Conservation (phyloP, 2,329 filamentous ascomycete species). For the Remersonia thermophila region DNA sequence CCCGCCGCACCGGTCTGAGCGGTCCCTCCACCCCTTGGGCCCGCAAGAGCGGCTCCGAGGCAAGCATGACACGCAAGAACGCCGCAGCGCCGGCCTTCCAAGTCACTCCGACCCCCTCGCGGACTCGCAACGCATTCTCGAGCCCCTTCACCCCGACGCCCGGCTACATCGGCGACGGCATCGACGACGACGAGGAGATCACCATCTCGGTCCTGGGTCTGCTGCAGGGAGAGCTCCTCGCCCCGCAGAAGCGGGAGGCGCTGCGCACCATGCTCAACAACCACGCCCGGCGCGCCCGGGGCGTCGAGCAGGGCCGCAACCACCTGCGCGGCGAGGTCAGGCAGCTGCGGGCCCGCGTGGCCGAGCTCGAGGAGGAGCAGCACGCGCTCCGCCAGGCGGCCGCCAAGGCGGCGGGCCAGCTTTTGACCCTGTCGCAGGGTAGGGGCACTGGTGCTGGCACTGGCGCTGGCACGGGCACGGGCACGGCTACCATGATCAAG, state of each 20-base stretch:
- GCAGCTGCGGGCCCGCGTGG: slow-evolving; percentile 11
- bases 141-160: neutral
- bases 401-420: slow-evolving; percentile 1
- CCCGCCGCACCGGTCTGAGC: no score
- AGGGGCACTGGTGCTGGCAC: neutral
- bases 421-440: slow-evolving; percentile 7
- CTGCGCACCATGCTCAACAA: slow-evolving; percentile 21
- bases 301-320: slow-evolving; percentile 11
- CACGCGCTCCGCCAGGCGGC: slow-evolving; percentile 8
- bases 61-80: no score
- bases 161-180: no score
- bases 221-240: slow-evolving; percentile 31
- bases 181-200: slow-evolving; percentile 24
- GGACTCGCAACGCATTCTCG: no score
- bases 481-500: no score
- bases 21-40: no score
- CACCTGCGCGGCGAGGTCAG: slow-evolving; percentile 24
- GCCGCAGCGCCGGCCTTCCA: no score
- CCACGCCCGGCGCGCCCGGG: slow-evolving; percentile 8
- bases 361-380: slow-evolving; percentile 10
- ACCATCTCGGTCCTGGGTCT: slow-evolving; percentile 37
- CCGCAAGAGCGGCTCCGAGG: no score
- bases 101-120: no score
- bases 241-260: slow-evolving; percentile 22
- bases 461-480: no score